These are phyloP conservation scores for Populus hybrid DNA, from an alignment of 441 rosid genomes.

Conservation along the genomic window DNA sequence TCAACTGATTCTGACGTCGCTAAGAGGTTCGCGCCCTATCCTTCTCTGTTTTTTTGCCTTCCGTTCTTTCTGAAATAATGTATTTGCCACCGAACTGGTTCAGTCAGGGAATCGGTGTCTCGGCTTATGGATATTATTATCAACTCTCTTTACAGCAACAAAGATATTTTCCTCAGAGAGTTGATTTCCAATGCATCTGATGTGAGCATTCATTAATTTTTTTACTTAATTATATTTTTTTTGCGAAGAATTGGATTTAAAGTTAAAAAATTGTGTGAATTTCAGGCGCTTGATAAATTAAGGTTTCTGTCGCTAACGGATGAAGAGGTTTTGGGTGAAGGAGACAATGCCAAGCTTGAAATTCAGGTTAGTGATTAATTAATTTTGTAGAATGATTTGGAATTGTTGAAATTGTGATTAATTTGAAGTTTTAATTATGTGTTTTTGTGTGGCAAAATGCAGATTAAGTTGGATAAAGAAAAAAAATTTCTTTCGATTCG, in stretches of 20 bases:
- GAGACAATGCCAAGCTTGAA: conserved; percentile 83
- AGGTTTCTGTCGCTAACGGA: conserved; percentile 91
- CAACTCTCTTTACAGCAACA: conserved; percentile 95
- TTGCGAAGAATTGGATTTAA: not conserved
- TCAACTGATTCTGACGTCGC: conserved; percentile 92
- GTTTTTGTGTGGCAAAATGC: conserved; percentile 16
- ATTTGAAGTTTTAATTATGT: not conserved
- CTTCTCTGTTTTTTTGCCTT: not conserved
- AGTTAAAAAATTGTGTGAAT: not conserved
- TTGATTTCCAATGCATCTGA: conserved; percentile 97
- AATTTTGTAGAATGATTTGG: not conserved
- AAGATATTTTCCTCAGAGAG: conserved; percentile 93
- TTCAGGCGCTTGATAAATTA: conserved; percentile 86
- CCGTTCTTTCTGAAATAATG: not conserved
- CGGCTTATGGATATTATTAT: conserved; percentile 93
- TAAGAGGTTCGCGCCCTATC: conserved; percentile 49
- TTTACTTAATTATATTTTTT: not conserved
- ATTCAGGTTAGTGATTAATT: conserved; percentile 58
- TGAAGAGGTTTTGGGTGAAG: conserved; percentile 87
- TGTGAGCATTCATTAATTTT: conserved; percentile 39
- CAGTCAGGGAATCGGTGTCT: conserved; percentile 89
- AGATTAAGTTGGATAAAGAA: conserved; percentile 89
- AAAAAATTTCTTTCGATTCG: conserved; percentile 79
- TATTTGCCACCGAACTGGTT: not conserved
- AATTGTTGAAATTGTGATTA: not conserved